Evolutionary conservation across 768 basidiomycete species (phyloP), one percentile per base, ranked within the genome.

Genomic region (Termitomyces sp.): DNA sequence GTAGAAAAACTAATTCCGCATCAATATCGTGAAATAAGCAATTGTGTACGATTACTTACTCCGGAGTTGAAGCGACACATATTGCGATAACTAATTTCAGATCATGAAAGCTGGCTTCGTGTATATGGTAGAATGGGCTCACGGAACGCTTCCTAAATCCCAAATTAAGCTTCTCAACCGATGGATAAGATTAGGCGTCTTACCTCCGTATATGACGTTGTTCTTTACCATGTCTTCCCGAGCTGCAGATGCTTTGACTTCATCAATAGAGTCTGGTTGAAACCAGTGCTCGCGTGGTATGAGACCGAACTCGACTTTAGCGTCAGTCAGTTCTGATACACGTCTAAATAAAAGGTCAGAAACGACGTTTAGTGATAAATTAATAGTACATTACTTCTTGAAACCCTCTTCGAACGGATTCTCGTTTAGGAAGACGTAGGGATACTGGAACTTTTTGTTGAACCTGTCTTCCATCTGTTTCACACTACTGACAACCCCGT

Each of bases 11-110:
- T 92, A 57, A 9, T 41, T 40, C 25, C 30, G 41, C 4, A 49
- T 62, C 39, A 52, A 28, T 32, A 40, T 28, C 19, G 42, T 47
- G 37, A 25, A 21, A 48, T 21, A 10, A 37, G 54, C 11, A 39
- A 49, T 41, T 3, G 37, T 28, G 17, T 30, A 37, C 10, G 11
- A n/a, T 3, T n/a, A 76, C 84, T 63, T 73, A 94, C 91, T 34
- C 93, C 94, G 52, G 91, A 94, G 72, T 97, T 94, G 74, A 84
- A 98, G 17, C 96, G 84, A 70, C 96, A 98, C 96, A 98, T 98
- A 63, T 97, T 95, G 54, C 96, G 88, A 65, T 98, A 96, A 34
- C 78, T 79, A 46, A 47, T 23, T 39, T 41, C 21, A 30, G 42
- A 30, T 61, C 23, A 58, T 34, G 9, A 45, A 17, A 8, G 27